These are phyloP conservation scores for Leccinum barrowsii DNA, from an alignment of 768 basidiomycete species.

Conservation along the genomic window DNA sequence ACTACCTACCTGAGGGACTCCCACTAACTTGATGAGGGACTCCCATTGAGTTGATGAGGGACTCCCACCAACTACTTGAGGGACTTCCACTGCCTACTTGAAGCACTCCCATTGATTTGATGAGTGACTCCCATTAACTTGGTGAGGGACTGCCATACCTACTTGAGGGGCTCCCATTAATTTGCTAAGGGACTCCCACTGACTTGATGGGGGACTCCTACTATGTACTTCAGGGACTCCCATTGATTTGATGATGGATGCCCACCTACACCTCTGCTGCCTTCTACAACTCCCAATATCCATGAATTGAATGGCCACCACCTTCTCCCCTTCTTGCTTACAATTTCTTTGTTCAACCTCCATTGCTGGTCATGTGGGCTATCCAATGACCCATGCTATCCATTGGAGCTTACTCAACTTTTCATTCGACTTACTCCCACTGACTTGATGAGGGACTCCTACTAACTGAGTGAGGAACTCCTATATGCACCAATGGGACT, in stretches of 20 bases:
- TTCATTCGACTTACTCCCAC: no score
- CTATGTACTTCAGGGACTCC: no score
- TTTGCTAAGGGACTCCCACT: no score
- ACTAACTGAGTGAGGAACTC: no score
- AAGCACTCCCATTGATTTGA: no score
- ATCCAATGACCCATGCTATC: slow-evolving; percentile 1
- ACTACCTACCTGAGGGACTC: not conserved
- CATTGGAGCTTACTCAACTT: not conserved
- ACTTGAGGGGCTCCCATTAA: no score
- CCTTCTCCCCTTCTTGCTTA: slow-evolving; percentile 6
- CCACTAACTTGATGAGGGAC: not conserved
- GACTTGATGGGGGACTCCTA: not conserved
- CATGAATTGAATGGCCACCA: not conserved
- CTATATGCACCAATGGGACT: no score
- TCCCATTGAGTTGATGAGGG: not conserved
- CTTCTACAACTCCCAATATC: slow-evolving; percentile 3
- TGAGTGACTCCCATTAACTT: not conserved
- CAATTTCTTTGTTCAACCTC: slow-evolving; percentile 2
- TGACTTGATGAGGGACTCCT: no score
- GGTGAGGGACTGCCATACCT: not conserved
- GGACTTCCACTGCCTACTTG: no score
- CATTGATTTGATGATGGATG: slow-evolving; percentile 29
- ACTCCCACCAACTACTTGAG: no score
- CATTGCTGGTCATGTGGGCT: slow-evolving; percentile 9
- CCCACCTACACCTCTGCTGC: not conserved